These are phyloP conservation scores for Gaeumannomyces tritici DNA, from an alignment of 2,329 filamentous ascomycete genomes.

Conservation along the genomic window DNA sequence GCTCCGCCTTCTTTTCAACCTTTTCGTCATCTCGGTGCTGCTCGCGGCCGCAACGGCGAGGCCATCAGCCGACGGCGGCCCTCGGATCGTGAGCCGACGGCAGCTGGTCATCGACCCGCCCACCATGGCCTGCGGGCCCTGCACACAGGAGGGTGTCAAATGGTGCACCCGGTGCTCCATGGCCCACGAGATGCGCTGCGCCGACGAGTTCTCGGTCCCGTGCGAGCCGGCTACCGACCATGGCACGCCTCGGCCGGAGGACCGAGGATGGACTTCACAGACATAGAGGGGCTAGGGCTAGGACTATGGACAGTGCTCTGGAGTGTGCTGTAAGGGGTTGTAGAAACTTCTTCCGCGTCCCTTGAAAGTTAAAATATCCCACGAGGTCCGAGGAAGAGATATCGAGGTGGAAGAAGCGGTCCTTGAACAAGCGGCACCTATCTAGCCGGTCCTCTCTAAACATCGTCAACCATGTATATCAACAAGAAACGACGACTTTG, in stretches of 20 bases:
- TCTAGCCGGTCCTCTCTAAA: no score
- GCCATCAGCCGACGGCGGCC: no score
- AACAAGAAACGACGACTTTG: no score
- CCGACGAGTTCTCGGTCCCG: constrained; percentile 2
- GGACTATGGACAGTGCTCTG: no score
- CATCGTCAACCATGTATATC: no score
- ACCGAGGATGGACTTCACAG: not conserved
- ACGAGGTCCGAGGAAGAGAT: no score
- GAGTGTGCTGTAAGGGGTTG: no score
- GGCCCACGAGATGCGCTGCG: constrained; percentile 2
- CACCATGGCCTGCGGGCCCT: constrained; percentile 1
- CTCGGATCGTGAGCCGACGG: not conserved
- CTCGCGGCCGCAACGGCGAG: not conserved
- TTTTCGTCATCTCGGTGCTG: not conserved
- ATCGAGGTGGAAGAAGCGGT: no score
- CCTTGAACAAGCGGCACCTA: no score
- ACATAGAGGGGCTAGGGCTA: no score
- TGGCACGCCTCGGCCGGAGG: not conserved
- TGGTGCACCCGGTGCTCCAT: constrained; percentile 5
- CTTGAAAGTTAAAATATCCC: no score
- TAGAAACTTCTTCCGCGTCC: no score
- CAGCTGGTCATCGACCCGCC: constrained; percentile 2
- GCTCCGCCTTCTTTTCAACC: not conserved
- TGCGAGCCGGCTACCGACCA: not conserved
- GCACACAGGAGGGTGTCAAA: not conserved